Evolutionary conservation across 78 protist genomes (phyloP).

Genomic region (Dictyostelium discoideum): dicty_2.7 NC_007089.4:1221001-1221500

Average conservation of each 20-base stretch:
- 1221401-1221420: constrained; percentile 38
- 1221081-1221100: not conserved
- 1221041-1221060: not conserved
- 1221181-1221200: not conserved
- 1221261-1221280: not conserved
- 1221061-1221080: not conserved
- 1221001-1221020: not conserved
- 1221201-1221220: not conserved
- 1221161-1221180: too few species aligned
- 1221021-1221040: not conserved
- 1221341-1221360: not conserved
- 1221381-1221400: constrained; percentile 39
- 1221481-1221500: constrained; percentile 44
- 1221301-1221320: not conserved
- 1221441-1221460: constrained; percentile 40
- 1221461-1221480: constrained; percentile 67
- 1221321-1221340: not conserved
- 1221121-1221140: not conserved
- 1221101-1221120: not conserved
- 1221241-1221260: constrained; percentile 3
- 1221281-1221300: not conserved
- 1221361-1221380: constrained; percentile 25
- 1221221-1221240: not conserved
- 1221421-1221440: constrained; percentile 34
- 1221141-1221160: not conserved